These are phyloP conservation scores for Ilyonectria sp. DNA, from an alignment of 2,329 filamentous ascomycete genomes.

Conservation along the genomic window DNA sequence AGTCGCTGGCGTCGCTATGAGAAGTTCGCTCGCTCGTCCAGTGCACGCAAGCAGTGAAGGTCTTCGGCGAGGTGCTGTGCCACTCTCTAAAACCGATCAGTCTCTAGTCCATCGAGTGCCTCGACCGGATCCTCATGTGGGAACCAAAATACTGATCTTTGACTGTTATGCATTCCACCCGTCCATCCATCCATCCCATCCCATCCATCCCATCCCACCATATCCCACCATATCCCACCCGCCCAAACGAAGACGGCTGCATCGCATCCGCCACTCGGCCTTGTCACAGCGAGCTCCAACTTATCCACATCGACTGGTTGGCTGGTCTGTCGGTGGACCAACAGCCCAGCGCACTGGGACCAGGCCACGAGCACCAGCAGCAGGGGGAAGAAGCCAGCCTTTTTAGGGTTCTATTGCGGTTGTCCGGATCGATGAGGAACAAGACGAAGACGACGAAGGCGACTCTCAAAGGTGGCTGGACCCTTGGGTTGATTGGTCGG, in stretches of 20 bases:
- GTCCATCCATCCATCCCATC: neutral
- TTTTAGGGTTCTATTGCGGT: slow-evolving; percentile 28
- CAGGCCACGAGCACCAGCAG: slow-evolving; percentile 4
- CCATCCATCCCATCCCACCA: neutral
- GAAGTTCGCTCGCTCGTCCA: slow-evolving; percentile 17
- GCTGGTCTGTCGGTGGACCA: slow-evolving; percentile 15
- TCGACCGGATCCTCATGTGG: slow-evolving; percentile 13
- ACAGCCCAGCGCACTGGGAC: slow-evolving; percentile 24
- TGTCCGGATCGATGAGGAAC: slow-evolving; percentile 42
- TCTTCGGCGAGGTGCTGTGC: slow-evolving; percentile 24
- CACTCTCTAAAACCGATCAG: slow-evolving; percentile 31
- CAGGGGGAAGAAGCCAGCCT: neutral
- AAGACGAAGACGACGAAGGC: slow-evolving; percentile 35
- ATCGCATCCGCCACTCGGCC: slow-evolving; percentile 21
- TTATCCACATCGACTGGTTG: slow-evolving; percentile 20
- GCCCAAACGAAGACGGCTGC: slow-evolving; percentile 23
- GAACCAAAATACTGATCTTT: slow-evolving; percentile 15
- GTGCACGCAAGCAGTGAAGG: slow-evolving; percentile 29
- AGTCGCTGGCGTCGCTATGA: slow-evolving; percentile 12
- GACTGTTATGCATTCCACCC: slow-evolving; percentile 11
- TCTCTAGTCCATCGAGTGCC: slow-evolving; percentile 14
- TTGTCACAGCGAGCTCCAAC: slow-evolving; percentile 17
- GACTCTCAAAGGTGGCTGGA: slow-evolving; percentile 45
- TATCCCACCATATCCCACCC: slow-evolving; percentile 16
- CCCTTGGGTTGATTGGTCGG: slow-evolving; percentile 44